Conservation (phyloP, 1,284 basidiomycete species). For the Vanrija humicola region DNA sequence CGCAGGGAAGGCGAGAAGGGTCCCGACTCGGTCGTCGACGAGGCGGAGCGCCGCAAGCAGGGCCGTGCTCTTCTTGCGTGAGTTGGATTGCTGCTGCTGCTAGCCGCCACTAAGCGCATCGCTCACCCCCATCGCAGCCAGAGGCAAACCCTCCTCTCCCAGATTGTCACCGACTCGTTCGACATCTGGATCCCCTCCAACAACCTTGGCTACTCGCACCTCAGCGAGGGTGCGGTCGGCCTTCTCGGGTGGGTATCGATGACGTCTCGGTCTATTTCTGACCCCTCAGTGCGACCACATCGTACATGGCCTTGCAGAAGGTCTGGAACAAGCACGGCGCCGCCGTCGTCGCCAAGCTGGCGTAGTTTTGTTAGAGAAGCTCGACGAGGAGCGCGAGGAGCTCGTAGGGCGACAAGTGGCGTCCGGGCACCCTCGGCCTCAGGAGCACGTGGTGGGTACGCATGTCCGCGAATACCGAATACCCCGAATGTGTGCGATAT, state of each 20-base stretch:
- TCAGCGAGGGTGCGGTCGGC: slow-evolving; percentile 84
- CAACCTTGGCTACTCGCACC: slow-evolving; percentile 67
- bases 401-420: too few species aligned
- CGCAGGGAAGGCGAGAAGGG: slow-evolving; percentile 30
- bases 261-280: background rate
- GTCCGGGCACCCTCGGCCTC: too few species aligned
- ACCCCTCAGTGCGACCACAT: slow-evolving; percentile 46
- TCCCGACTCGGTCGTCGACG: slow-evolving; percentile 29
- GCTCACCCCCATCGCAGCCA: slow-evolving; percentile 24
- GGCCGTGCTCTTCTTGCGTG: slow-evolving; percentile 44
- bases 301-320: slow-evolving; percentile 51
- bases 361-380: background rate
- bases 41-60: slow-evolving; percentile 41
- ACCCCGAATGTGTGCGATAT: too few species aligned
- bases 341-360: slow-evolving; percentile 2
- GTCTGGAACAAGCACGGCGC: slow-evolving; percentile 45
- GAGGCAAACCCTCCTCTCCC: slow-evolving; percentile 43
- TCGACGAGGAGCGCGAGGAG: too few species aligned
- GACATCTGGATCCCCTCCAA: slow-evolving; percentile 81
- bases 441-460: too few species aligned
- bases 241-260: slow-evolving; percentile 69
- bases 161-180: slow-evolving; percentile 44
- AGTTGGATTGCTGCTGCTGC: slow-evolving; percentile 17
- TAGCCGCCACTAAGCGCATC: background rate
- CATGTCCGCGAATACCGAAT: too few species aligned